Evolutionary conservation across 306 rosid genomes (phyloP), one percentile per base, ranked within the genome.

Genomic region (Argentina anserina): DNA sequence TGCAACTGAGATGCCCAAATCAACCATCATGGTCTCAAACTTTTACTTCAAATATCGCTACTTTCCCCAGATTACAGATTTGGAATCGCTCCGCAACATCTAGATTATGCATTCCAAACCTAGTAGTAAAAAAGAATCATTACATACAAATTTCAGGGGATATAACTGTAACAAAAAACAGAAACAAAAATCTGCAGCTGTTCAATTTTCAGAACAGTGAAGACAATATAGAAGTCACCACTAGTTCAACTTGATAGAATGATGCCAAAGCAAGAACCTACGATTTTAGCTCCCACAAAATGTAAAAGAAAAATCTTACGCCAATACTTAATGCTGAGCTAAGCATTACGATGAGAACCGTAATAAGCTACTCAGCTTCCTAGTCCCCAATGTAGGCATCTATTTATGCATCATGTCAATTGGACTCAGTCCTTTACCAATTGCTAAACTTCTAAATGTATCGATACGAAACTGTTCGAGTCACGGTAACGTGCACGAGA

Each of bases 1-100:
- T 70, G 79, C 60, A 83, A 89, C 33, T 69, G 84, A 67, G 71
- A 74, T 70, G 45, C 76, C 82, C 77, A 87, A 65, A 70, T 84
- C 80, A 60, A 80, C 78, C 88, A 82, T 74, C 79, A 72, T 26
- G 59, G 70, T 75, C 77, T 65, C 70, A 76, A 68, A 49, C 13
- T 39, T 31, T 58, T 41, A 68, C 43, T 26, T 58, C 39, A 69
- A 62, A 59, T 75, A 37, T 26, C 64, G 12, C 17, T 67, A n/a
- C 53, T 66, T 49, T 40, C 60, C 62, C 42, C 65, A 49, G 53
- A 17, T 6, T 50, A 79, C 17, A 39, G 47, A 60, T 11, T 39
- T n/a, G 60, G 75, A 60, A 59, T 69, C 50, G 13, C 21, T 50
- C 23, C 21, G 46, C 61, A 49, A 49, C 73, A 69, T 78, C 58